Conservation (phyloP, 2,329 filamentous ascomycete species). For the Diplocarpon rosae region DNA sequence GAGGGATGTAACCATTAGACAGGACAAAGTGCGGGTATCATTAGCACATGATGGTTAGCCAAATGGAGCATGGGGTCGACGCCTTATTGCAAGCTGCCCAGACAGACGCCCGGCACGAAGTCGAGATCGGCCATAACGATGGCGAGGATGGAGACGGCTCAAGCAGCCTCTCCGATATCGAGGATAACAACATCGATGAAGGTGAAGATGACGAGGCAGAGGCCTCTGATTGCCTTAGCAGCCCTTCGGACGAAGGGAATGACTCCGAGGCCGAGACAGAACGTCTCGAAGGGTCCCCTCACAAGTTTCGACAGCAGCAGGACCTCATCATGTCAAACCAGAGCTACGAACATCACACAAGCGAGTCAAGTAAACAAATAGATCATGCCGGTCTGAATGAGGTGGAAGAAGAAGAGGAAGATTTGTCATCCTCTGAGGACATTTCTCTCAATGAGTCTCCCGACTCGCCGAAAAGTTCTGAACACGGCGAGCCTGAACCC, state of each 20-base stretch:
- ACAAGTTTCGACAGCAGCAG: slow-evolving; percentile 46
- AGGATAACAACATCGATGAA: slow-evolving; percentile 55
- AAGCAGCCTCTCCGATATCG: slow-evolving; percentile 87
- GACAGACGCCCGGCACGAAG: slow-evolving; percentile 21
- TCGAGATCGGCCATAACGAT: slow-evolving; percentile 26
- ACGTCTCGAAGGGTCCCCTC: slow-evolving; percentile 80
- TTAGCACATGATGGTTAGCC: slow-evolving; percentile 23
- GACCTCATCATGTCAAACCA: slow-evolving; percentile 46
- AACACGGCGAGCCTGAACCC: slow-evolving; percentile 30
- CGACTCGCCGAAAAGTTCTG: slow-evolving; percentile 27
- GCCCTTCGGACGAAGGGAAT: slow-evolving; percentile 42
- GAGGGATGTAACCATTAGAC: too few relatives aligned
- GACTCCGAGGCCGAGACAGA: slow-evolving; percentile 90
- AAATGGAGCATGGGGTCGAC: slow-evolving; percentile 22
- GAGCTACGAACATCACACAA: slow-evolving; percentile 57
- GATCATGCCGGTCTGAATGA: slow-evolving; percentile 32
- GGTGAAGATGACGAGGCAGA: slow-evolving; percentile 34
- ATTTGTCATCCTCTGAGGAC: slow-evolving; percentile 26
- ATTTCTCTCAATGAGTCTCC: slow-evolving; percentile 30
- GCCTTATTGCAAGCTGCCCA: slow-evolving; percentile 22
- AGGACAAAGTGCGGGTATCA: slow-evolving; percentile 16
- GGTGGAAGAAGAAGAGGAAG: slow-evolving; percentile 30
- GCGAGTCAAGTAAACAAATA: slow-evolving; percentile 58
- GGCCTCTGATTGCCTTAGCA: slow-evolving; percentile 26
- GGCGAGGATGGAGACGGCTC: slow-evolving; percentile 61